Conservation (phyloP, 805 yeast species). For the Wickerhamia fluorescens region DNA sequence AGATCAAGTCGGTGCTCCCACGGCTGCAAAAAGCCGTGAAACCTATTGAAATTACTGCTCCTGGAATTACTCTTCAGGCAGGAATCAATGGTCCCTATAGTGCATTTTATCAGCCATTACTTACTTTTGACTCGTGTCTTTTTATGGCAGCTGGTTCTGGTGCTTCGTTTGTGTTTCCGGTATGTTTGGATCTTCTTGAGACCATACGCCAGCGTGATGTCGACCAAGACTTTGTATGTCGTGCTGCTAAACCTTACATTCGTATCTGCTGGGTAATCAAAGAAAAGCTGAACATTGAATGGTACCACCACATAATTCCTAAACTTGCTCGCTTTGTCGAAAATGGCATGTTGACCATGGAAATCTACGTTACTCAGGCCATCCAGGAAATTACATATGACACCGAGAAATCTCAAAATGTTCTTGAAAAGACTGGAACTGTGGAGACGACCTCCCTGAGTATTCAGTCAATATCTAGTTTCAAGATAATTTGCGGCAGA, state of each 20-base stretch:
- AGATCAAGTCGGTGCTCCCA: background rate
- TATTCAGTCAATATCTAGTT: background rate
- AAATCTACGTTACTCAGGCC: conserved; percentile 24
- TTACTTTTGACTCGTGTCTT: conserved; percentile 33
- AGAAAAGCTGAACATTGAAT: conserved; percentile 16
- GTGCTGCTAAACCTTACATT: conserved; percentile 22
- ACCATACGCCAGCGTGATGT: conserved; percentile 19
- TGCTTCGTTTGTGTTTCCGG: conserved; percentile 39
- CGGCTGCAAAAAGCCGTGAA: no score
- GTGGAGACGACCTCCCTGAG: background rate
- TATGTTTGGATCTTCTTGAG: conserved; percentile 33
- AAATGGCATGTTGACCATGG: conserved; percentile 16
- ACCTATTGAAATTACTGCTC: no score
- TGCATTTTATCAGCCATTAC: conserved; percentile 33
- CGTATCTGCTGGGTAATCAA: conserved; percentile 29
- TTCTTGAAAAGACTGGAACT: background rate
- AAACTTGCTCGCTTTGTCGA: conserved; percentile 19
- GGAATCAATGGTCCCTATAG: conserved; percentile 43
- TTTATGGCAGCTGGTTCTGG: conserved; percentile 42
- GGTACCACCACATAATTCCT: conserved; percentile 31
- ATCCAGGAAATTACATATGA: conserved; percentile 2
- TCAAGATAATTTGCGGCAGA: conserved; percentile 7
- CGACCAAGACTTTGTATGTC: conserved; percentile 22
- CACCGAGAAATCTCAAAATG: conserved; percentile 2
- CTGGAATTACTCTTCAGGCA: conserved; percentile 27